phyloP scores from a whole-genome alignment of 2,329 filamentous ascomycete genomes.

The Gnomoniopsis smithogilvyi region DNA sequence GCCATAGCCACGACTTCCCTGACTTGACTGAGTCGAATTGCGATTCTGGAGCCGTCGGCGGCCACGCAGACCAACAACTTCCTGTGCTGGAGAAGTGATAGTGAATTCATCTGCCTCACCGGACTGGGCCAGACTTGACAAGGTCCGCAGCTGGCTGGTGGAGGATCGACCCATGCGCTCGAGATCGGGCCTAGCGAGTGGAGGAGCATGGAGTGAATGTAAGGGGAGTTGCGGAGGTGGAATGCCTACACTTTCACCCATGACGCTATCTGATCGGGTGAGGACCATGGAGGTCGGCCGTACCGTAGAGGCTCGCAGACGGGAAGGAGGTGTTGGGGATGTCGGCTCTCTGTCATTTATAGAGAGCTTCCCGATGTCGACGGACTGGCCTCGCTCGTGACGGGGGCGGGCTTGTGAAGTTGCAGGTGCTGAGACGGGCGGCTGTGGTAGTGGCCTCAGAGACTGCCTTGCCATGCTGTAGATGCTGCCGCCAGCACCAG shows the following conservation, averaged over 20 bases:
- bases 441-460: slow-evolving; percentile 69
- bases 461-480: slow-evolving; percentile 75
- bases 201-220: slow-evolving; percentile 38
- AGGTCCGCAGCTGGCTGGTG: slow-evolving; percentile 81
- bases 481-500: slow-evolving; percentile 63
- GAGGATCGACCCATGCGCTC: slow-evolving; percentile 82
- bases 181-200: slow-evolving; percentile 68
- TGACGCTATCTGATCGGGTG: slow-evolving; percentile 54
- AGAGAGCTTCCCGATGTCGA: slow-evolving; percentile 58
- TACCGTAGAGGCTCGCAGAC: slow-evolving; percentile 32
- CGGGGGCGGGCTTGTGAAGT: slow-evolving; percentile 25
- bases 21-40: slow-evolving; percentile 43
- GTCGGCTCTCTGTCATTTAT: slow-evolving; percentile 42
- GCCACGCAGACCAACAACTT: slow-evolving; percentile 84
- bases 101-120: slow-evolving; percentile 76
- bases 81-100: slow-evolving; percentile 73
- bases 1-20: slow-evolving; percentile 51
- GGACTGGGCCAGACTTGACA: slow-evolving; percentile 78
- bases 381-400: slow-evolving; percentile 60
- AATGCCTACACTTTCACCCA: slow-evolving; percentile 30
- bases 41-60: slow-evolving; percentile 77
- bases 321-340: slow-evolving; percentile 41
- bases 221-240: slow-evolving; percentile 29
- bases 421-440: slow-evolving; percentile 48
- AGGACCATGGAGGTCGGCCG: slow-evolving; percentile 62